Evolutionary conservation across 2,329 filamentous ascomycete species (phyloP).

Genomic region (Coleophoma cylindrospora): DNA sequence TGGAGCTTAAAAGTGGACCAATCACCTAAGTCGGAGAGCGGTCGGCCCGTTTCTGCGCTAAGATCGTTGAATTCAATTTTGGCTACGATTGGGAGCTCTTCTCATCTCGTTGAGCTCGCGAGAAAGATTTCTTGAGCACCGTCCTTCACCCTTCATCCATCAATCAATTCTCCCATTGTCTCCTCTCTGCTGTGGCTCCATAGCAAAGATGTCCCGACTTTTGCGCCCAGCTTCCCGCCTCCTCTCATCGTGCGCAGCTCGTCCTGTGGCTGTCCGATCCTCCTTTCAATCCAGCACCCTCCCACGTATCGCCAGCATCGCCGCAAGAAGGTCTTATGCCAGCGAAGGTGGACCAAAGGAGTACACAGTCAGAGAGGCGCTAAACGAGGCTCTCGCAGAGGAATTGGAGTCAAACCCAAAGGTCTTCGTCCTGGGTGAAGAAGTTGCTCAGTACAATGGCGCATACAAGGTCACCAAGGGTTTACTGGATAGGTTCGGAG

Average conservation of each 20-base stretch:
- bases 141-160: constrained; percentile 2
- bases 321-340: constrained; percentile 27
- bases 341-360: constrained; percentile 64
- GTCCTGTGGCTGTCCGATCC: constrained; percentile 41
- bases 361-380: constrained; percentile 92
- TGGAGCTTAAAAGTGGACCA: too few species aligned
- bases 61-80: too few species aligned
- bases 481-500: constrained; percentile 92
- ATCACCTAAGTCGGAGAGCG: too few species aligned
- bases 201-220: constrained; percentile 42
- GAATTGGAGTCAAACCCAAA: constrained; percentile 93
- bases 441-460: constrained; percentile 99
- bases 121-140: constrained; percentile 5
- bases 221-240: constrained; percentile 60
- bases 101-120: constrained; percentile 3
- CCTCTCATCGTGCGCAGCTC: constrained; percentile 47
- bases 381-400: constrained; percentile 97
- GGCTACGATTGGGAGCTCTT: background rate
- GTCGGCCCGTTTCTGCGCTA: too few species aligned
- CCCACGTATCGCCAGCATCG: constrained; percentile 24
- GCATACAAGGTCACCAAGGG: constrained; percentile 99
- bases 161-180: constrained; percentile 4
- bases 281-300: constrained; percentile 41
- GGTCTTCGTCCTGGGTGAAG: constrained; percentile 94
- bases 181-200: constrained; percentile 13